A percentile compares a stretch with the other conserved stretches of the same genome.
These are phyloP conservation scores for Ceratocystis diversiconidia DNA, from an alignment of 2,329 filamentous ascomycete genomes.

Conservation along the genomic window DNA sequence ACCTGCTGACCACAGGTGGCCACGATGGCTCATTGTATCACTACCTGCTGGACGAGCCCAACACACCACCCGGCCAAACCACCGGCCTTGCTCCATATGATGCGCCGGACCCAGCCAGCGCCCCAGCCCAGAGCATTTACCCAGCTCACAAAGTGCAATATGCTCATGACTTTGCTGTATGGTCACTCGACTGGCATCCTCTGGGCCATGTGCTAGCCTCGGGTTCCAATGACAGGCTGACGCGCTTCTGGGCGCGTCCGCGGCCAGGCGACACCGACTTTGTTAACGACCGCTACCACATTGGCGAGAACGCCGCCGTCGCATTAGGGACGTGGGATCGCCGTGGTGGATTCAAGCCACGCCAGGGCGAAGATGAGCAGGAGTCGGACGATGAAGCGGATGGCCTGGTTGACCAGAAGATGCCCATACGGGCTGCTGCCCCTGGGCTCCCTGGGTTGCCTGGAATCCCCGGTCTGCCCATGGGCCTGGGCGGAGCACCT, in stretches of 20 bases:
- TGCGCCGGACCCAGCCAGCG: constrained; percentile 60
- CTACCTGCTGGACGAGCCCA: constrained; percentile 91
- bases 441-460: constrained; percentile 41
- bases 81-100: constrained; percentile 72
- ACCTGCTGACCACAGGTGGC: constrained; percentile 78
- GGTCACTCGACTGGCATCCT: constrained; percentile 97
- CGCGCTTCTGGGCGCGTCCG: constrained; percentile 87
- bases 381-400: constrained; percentile 89
- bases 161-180: constrained; percentile 89
- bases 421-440: constrained; percentile 40
- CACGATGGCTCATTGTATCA: constrained; percentile 82
- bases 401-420: constrained; percentile 80
- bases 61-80: constrained; percentile 59
- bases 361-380: constrained; percentile 84
- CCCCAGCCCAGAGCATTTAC: constrained; percentile 78
- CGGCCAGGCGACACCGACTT: constrained; percentile 76
- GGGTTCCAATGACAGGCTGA: constrained; percentile 91
- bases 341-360: constrained; percentile 59
- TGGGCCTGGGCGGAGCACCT: not conserved
- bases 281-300: constrained; percentile 84
- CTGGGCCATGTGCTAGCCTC: constrained; percentile 89
- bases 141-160: constrained; percentile 76
- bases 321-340: constrained; percentile 90
- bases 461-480: constrained; percentile 7
- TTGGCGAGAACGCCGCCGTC: constrained; percentile 81